phyloP scores from a whole-genome alignment of 768 basidiomycete genomes.

The Xerocomellus intermedius region DNA sequence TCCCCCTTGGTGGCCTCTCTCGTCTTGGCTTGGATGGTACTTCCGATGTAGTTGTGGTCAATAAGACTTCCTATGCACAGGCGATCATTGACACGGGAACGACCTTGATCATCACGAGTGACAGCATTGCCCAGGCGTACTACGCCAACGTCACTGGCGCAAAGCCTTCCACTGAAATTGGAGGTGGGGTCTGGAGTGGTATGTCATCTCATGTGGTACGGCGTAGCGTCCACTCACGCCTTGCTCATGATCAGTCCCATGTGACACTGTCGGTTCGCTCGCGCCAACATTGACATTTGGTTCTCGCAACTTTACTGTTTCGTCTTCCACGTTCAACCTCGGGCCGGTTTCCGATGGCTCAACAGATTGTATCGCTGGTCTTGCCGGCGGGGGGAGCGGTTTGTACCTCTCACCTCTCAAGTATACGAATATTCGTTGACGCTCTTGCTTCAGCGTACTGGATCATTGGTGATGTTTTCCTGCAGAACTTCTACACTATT shows the following conservation, averaged over 20 bases:
- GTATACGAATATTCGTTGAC: background rate
- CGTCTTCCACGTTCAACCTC: slow-evolving; percentile 40
- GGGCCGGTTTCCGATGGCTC: slow-evolving; percentile 34
- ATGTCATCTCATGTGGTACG: background rate
- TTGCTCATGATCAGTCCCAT: slow-evolving; percentile 29
- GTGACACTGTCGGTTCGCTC: slow-evolving; percentile 24
- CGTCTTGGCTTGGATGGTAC: slow-evolving; percentile 21
- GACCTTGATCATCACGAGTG: slow-evolving; percentile 28
- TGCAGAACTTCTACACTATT: slow-evolving; percentile 32
- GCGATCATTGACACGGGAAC: slow-evolving; percentile 38
- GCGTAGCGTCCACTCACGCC: background rate
- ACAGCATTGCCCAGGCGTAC: slow-evolving; percentile 23
- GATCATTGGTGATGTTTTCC: slow-evolving; percentile 37
- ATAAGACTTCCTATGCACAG: slow-evolving; percentile 17
- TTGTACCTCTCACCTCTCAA: background rate
- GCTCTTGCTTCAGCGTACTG: slow-evolving; percentile 18
- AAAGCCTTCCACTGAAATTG: slow-evolving; percentile 20
- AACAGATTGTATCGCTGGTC: slow-evolving; percentile 37
- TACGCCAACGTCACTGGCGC: slow-evolving; percentile 34
- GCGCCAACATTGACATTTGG: slow-evolving; percentile 39
- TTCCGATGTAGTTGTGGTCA: slow-evolving; percentile 26
- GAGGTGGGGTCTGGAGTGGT: slow-evolving; percentile 39
- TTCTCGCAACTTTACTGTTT: slow-evolving; percentile 37
- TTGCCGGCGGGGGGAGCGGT: slow-evolving; percentile 32
- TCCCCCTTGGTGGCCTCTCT: slow-evolving; percentile 30